These are phyloP conservation scores for Endoconidiophora polonica DNA, from an alignment of 2,329 filamentous ascomycete genomes.

Conservation along the genomic window DNA sequence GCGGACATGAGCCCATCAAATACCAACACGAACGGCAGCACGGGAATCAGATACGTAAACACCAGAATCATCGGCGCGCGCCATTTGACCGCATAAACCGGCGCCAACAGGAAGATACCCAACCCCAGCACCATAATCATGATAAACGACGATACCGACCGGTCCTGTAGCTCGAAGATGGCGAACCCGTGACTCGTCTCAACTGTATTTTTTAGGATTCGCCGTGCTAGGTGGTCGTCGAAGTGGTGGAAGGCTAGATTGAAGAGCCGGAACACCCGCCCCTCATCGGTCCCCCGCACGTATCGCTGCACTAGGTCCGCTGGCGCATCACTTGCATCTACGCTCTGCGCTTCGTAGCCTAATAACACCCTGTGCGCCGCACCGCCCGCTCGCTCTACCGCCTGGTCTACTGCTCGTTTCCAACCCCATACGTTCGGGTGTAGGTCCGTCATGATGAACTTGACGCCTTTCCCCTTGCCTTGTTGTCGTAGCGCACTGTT, in stretches of 20 bases:
- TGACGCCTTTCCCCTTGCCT: slow-evolving; percentile 18
- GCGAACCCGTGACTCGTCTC: slow-evolving; percentile 49
- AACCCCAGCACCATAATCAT: slow-evolving; percentile 36
- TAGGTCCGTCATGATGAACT: slow-evolving; percentile 49
- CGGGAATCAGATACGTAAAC: slow-evolving; percentile 49
- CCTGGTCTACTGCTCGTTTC: slow-evolving; percentile 25
- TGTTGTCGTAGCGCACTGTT: slow-evolving; percentile 23
- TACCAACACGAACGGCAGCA: slow-evolving; percentile 49
- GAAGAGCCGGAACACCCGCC: slow-evolving; percentile 50
- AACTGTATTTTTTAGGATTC: slow-evolving; percentile 47
- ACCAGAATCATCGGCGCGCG: slow-evolving; percentile 38
- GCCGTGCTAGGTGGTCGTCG: slow-evolving; percentile 40
- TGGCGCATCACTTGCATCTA: slow-evolving; percentile 50
- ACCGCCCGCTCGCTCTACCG: slow-evolving; percentile 19
- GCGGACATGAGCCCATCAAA: slow-evolving; percentile 55
- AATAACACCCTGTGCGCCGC: slow-evolving; percentile 23
- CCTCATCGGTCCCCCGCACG: slow-evolving; percentile 16
- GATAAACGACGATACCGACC: slow-evolving; percentile 36
- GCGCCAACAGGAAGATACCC: slow-evolving; percentile 33
- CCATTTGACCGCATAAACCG: slow-evolving; percentile 36
- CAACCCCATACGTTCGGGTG: slow-evolving; percentile 47
- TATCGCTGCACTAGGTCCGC: slow-evolving; percentile 25
- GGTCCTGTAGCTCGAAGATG: slow-evolving; percentile 61
- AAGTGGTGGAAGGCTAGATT: slow-evolving; percentile 68
- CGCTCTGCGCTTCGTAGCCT: slow-evolving; percentile 39